Evolutionary conservation across 2,329 filamentous ascomycete species (phyloP), one percentile per base, ranked within the genome.

Genomic region (Fusarium sarcochroum): DNA sequence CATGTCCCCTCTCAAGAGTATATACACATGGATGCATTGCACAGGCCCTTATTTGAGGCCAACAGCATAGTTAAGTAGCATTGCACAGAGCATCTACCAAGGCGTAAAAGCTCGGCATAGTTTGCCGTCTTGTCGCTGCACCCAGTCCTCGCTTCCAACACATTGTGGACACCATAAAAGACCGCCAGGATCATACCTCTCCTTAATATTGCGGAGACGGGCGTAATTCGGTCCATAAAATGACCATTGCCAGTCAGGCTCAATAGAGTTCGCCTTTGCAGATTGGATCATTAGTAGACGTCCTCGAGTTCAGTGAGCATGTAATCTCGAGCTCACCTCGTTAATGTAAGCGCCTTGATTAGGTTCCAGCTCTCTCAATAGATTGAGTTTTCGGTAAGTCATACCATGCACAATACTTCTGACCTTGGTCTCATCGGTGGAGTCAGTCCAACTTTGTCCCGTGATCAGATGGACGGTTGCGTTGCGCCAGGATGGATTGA

Each of bases 91-190:
- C 25, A 13, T 49, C 18, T 55, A 55, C 34, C 44, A 55, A 11
- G 52, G 44, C 0, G 25, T 2, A 7, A 49, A 58, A 1, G n/a
- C 32, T 23, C 32, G 15, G 20, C 56, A 59, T 13, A 59, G 34
- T 9, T 14, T 34, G 1, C 56, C 40, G n/a, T 58, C 34, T 13
- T n/a, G 30, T 7, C 42, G 49, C 15, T 54, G 49, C 4, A 56
- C 27, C 51, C 50, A 60, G 6, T 32, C 51, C 13, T 60, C 57
- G 14, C 51, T 60, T 30, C 51, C 44, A n/a, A 56, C 44, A 20
- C 57, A 49, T 10, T 18, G 41, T 17, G 21, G 50, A n/a, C 51
- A 60, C 50, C 44, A 60, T 4, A 60, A 7, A n/a, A 49, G 13
- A 1, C 57, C 51, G 1, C 21, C 15, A 3, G 57, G 37, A 23